phyloP scores from a whole-genome alignment of 106 monocot species.

The Amphibolis antarctica region DNA sequence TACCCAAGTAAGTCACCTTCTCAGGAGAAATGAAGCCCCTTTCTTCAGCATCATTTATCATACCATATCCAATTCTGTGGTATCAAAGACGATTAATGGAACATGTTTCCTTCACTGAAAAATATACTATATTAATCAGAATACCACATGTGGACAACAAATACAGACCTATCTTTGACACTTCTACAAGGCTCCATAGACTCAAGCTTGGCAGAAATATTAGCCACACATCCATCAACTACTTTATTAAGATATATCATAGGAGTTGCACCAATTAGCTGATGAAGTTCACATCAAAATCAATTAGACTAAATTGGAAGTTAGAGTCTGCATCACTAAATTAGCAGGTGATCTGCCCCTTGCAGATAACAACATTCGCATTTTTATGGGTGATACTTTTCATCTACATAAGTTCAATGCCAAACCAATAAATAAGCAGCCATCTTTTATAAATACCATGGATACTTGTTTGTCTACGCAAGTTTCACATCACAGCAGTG shows the following conservation, averaged over 20 bases:
- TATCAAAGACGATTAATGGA: background rate
- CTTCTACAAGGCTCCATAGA: constrained; percentile 97
- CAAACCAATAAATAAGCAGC: no score
- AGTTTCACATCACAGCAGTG: no score
- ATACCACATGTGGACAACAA: background rate
- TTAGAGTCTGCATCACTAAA: no score
- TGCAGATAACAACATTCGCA: no score
- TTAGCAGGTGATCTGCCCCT: no score
- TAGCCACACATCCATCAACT: constrained; percentile 86
- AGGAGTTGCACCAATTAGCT: constrained; percentile 89
- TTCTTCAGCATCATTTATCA: constrained; percentile 91
- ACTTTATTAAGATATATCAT: constrained; percentile 98
- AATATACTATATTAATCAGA: background rate
- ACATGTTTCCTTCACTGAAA: background rate
- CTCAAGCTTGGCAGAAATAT: constrained; percentile 91
- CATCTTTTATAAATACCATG: no score
- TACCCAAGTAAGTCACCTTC: constrained; percentile 31
- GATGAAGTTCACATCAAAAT: constrained; percentile 4
- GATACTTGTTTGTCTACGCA: no score
- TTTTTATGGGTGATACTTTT: no score
- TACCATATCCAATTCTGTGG: constrained; percentile 79
- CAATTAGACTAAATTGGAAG: background rate
- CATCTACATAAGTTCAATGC: no score
- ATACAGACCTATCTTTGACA: constrained; percentile 78
- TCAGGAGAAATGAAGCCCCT: constrained; percentile 62